phyloP scores from a whole-genome alignment of 768 basidiomycete genomes.

The Xerocomus brunneocitrinus region DNA sequence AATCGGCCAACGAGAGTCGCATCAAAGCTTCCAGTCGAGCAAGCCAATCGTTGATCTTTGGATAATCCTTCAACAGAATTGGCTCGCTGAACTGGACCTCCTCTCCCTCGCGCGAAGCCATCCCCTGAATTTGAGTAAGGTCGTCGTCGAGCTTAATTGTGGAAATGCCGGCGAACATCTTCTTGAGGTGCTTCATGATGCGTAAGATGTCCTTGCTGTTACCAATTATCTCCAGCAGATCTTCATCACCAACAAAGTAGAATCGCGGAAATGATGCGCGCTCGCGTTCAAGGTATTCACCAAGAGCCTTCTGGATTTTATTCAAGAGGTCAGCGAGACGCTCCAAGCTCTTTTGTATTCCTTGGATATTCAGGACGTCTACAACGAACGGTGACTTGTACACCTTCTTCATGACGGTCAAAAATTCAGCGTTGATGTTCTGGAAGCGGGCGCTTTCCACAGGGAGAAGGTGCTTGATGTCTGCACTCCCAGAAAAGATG shows the following conservation, averaged over 20 bases:
- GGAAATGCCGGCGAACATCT: constrained; percentile 99
- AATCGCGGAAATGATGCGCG: constrained; percentile 98
- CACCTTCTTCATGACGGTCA: constrained; percentile 99
- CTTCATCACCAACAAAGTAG: constrained; percentile 99
- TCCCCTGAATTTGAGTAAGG: constrained; percentile 81
- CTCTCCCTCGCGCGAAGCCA: constrained; percentile 95
- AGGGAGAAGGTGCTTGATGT: constrained; percentile 98
- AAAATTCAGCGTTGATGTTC: constrained; percentile 97
- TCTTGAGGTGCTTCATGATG: constrained; percentile 99
- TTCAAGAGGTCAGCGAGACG: constrained; percentile 92
- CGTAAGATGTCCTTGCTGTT: constrained; percentile 98
- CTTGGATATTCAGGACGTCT: constrained; percentile 94
- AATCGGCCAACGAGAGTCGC: constrained; percentile 80
- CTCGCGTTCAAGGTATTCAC: constrained; percentile 97
- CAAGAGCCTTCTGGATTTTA: constrained; percentile 99
- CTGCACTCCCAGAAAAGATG: constrained; percentile 98
- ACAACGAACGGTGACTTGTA: constrained; percentile 98
- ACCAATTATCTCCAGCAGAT: constrained; percentile 96
- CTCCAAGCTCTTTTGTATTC: constrained; percentile 95
- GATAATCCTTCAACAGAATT: constrained; percentile 85
- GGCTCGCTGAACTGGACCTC: constrained; percentile 81
- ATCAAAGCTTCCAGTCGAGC: constrained; percentile 89
- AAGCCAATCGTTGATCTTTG: constrained; percentile 99
- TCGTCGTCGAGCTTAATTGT: constrained; percentile 87
- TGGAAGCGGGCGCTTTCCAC: constrained; percentile 97